phyloP scores from a whole-genome alignment of 2,329 filamentous ascomycete genomes.

The Lomentospora prolificans region DNA sequence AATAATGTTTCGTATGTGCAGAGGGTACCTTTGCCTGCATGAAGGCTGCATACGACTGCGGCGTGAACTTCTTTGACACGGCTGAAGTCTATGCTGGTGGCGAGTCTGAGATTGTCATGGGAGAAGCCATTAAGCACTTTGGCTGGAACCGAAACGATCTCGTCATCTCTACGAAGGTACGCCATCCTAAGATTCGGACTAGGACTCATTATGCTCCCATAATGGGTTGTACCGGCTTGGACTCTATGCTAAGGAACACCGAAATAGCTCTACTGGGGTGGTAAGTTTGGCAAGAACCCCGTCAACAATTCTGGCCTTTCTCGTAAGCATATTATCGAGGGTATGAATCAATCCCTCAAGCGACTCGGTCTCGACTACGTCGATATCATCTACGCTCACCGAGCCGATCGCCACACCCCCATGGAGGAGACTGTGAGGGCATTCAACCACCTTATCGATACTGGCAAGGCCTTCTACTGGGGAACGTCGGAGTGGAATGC shows the following conservation, averaged over 20 bases:
- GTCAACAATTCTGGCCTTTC: slow-evolving; percentile 60
- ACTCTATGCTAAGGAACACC: neutral
- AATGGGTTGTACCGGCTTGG: neutral
- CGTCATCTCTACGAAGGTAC: slow-evolving; percentile 50
- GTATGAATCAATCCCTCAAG: slow-evolving; percentile 47
- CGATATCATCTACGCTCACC: slow-evolving; percentile 60
- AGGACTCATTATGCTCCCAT: too few species aligned
- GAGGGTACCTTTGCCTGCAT: slow-evolving; percentile 45
- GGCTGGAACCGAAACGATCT: slow-evolving; percentile 52
- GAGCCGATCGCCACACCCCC: slow-evolving; percentile 56
- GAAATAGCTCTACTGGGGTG: slow-evolving; percentile 53
- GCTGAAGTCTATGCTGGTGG: slow-evolving; percentile 49
- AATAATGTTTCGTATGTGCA: slow-evolving; percentile 10
- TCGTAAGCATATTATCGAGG: slow-evolving; percentile 61
- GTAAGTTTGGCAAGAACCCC: slow-evolving; percentile 46
- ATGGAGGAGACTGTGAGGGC: slow-evolving; percentile 62
- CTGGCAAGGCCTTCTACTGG: slow-evolving; percentile 62
- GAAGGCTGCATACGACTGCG: slow-evolving; percentile 50
- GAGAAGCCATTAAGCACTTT: slow-evolving; percentile 48
- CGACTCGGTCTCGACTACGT: slow-evolving; percentile 51
- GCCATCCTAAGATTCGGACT: too few species aligned
- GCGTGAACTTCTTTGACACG: slow-evolving; percentile 55
- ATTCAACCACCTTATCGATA: slow-evolving; percentile 60
- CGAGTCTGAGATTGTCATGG: slow-evolving; percentile 54
- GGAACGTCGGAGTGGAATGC: slow-evolving; percentile 60